Conservation (phyloP, 2,329 filamentous ascomycete genomes). For the Penicillium griseofulvum region DNA sequence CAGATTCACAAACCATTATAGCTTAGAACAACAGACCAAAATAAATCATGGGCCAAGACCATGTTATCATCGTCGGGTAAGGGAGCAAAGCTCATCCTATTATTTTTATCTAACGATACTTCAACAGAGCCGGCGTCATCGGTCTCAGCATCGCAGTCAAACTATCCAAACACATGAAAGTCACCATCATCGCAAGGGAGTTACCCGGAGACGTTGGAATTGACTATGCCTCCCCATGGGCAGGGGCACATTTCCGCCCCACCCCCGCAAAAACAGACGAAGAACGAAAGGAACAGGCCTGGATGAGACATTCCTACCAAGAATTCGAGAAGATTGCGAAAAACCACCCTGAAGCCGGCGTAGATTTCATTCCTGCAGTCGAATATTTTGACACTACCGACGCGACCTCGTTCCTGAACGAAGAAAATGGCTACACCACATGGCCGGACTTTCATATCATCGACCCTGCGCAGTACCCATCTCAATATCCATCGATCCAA, state of each 20-base stretch:
- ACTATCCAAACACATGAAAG: background rate
- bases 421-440: constrained; percentile 7
- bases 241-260: constrained; percentile 12
- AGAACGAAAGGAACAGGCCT: constrained; percentile 5
- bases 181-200: constrained; percentile 5
- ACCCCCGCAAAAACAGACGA: constrained; percentile 5
- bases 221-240: constrained; percentile 8
- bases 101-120: background rate
- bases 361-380: constrained; percentile 6
- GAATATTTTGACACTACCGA: constrained; percentile 8
- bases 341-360: constrained; percentile 3
- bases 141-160: background rate
- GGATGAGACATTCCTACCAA: constrained; percentile 11
- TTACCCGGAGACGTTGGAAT: constrained; percentile 1
- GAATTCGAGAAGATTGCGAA: constrained; percentile 3
- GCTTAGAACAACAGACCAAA: background rate
- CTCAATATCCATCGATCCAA: background rate
- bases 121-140: background rate
- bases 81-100: background rate
- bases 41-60: background rate
- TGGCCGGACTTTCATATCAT: constrained; percentile 9
- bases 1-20: background rate
- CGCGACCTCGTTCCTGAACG: background rate
- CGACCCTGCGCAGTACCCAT: background rate
- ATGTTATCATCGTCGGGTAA: background rate